Base-by-base conservation (phyloP, 495 filamentous ascomycete genomes). In the Xylaria grammica region DNA sequence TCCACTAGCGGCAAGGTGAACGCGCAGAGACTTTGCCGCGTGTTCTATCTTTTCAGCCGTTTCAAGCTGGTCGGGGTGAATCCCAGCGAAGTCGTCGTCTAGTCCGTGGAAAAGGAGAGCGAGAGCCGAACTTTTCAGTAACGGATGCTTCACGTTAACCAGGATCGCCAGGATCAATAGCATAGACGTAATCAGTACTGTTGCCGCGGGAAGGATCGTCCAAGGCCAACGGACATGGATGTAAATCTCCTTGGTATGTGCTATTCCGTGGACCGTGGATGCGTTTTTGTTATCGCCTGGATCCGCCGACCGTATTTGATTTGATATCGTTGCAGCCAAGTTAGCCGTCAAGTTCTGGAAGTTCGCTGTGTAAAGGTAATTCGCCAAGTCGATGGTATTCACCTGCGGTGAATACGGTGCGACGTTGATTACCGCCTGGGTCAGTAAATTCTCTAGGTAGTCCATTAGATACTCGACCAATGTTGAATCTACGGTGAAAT, bases 241-340 rank as follows among this genome's bases (percentile, higher is more conserved):
- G 24, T 58, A 46, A 11, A 32, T 58, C n/a, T 58, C 55, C 4
- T 46, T 45, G 24, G 38, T 44, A 22, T 58, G 26, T 46, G 55
- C 55, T n/a, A 10, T 42, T 24, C 55, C 22, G 27, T 15, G 55
- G 36, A 19, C 13, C 9, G 1, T 42, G 19, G 38, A 36, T 19
- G 55, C 38, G 13, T 58, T 58, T n/a, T 45, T 58, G 38, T 58
- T 58, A 13, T 58, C 55, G 44, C 55, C 55, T 4, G 55, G 55
- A 8, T 58, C 29, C 7, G 38, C 19, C 10, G 24, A 30, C 24
- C 55, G 6, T 44, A 58, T 58, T 30, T 58, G 24, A 30, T 58
- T 45, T 32, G 55, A 27, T 24, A 58, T 29, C 2, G 38, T 46
- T 46, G 55, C 45, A 29, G 55, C 55, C 26, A 58, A 15, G 36